Conservation (phyloP, 306 rosid genomes). For the Delonix regia region DNA sequence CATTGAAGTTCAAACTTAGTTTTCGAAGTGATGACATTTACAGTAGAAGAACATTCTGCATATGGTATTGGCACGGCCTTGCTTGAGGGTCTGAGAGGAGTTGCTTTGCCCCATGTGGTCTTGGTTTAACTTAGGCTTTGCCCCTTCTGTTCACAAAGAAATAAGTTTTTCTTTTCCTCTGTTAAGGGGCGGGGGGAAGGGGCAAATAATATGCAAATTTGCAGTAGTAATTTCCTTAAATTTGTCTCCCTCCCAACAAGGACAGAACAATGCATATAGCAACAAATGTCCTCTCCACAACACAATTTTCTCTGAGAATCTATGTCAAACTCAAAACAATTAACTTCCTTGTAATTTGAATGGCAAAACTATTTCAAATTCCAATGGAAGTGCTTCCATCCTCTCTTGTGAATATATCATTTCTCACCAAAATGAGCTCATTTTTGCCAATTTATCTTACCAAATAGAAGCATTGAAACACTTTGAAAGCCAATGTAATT, state of each 20-base stretch:
- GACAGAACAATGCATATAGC: background rate
- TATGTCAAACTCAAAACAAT: background rate
- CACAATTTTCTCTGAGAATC: background rate
- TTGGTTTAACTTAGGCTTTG: too few relatives aligned
- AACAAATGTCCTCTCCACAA: background rate
- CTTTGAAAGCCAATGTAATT: background rate
- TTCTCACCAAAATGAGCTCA: slow-evolving; percentile 63
- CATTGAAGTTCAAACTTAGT: background rate
- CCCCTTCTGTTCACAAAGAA: too few relatives aligned
- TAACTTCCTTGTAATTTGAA: background rate
- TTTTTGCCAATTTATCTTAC: background rate
- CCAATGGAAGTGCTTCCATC: slow-evolving; percentile 91
- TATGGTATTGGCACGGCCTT: background rate
- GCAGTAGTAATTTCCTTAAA: background rate
- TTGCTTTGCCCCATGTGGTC: too few relatives aligned
- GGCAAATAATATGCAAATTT: background rate
- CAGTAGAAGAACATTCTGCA: background rate
- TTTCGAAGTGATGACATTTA: background rate
- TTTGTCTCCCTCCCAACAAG: background rate
- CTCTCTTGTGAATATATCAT: slow-evolving; percentile 90
- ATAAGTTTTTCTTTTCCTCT: too few relatives aligned
- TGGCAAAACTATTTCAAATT: slow-evolving; percentile 30
- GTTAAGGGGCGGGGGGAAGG: too few relatives aligned
- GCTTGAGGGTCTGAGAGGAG: too few relatives aligned
- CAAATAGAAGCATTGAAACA: background rate